These are phyloP conservation scores for Pseudocercospora crystallina DNA, from an alignment of 2,329 filamentous ascomycete genomes.

Conservation along the genomic window DNA sequence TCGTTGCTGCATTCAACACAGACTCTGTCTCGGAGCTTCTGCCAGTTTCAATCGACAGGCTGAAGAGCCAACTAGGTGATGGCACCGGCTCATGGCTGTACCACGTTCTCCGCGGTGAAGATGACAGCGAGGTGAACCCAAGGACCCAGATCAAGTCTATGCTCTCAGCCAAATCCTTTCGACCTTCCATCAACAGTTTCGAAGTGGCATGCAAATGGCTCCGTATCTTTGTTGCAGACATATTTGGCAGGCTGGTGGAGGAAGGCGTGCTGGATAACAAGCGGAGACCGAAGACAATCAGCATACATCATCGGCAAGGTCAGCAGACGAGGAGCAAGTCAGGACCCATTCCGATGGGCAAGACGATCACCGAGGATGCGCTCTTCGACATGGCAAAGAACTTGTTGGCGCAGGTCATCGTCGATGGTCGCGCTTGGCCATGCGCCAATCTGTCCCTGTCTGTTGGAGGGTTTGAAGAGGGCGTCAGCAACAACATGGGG, in stretches of 20 bases:
- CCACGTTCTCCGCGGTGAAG: slow-evolving; percentile 79
- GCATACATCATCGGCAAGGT: slow-evolving; percentile 75
- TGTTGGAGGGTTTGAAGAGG: slow-evolving; percentile 90
- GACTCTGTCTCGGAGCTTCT: slow-evolving; percentile 77
- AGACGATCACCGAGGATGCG: slow-evolving; percentile 66
- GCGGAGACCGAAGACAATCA: slow-evolving; percentile 80
- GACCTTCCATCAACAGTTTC: slow-evolving; percentile 73
- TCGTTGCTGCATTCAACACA: slow-evolving; percentile 76
- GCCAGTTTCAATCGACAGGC: slow-evolving; percentile 67
- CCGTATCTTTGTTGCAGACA: slow-evolving; percentile 86
- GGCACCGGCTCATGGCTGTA: slow-evolving; percentile 86
- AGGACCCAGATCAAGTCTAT: slow-evolving; percentile 95
- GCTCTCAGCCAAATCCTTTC: slow-evolving; percentile 93
- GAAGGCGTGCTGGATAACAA: slow-evolving; percentile 87
- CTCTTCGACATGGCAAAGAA: slow-evolving; percentile 75
- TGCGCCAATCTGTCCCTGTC: slow-evolving; percentile 87
- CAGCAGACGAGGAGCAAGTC: slow-evolving; percentile 73
- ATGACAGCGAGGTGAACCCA: slow-evolving; percentile 83
- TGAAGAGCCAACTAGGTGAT: slow-evolving; percentile 76
- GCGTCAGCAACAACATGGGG: slow-evolving; percentile 76
- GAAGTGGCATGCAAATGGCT: slow-evolving; percentile 85
- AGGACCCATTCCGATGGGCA: slow-evolving; percentile 73
- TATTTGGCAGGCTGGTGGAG: slow-evolving; percentile 83
- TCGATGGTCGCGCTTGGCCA: slow-evolving; percentile 81
- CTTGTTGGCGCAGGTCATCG: slow-evolving; percentile 73